These are phyloP conservation scores for Triticum monococcum DNA, from an alignment of 176 grass and related monocot species.

Conservation along the genomic window DNA sequence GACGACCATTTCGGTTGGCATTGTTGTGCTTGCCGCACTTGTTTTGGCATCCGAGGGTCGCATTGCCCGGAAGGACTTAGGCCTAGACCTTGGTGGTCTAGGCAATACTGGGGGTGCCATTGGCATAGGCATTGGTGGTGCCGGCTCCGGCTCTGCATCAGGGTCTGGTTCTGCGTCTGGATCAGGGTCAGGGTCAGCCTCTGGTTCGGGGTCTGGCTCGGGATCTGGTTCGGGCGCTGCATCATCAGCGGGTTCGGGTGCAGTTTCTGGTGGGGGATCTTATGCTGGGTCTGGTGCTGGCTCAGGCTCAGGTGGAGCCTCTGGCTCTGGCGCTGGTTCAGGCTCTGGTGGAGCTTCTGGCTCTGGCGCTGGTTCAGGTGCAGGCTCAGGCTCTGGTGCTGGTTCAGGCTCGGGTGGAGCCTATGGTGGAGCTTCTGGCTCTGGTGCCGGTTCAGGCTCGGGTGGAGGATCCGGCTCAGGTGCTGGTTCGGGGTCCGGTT, in stretches of 20 bases:
- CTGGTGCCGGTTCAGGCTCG: not conserved
- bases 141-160: not conserved
- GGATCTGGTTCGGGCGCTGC: not conserved
- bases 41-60: not conserved
- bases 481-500: not conserved
- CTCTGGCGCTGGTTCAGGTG: not conserved
- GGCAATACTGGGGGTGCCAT: not conserved
- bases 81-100: slow-evolving; percentile 19
- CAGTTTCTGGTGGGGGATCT: not conserved
- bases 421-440: not conserved
- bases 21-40: slow-evolving; percentile 24
- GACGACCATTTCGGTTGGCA: not conserved
- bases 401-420: not conserved
- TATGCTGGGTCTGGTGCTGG: not conserved
- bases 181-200: slow-evolving; percentile 13
- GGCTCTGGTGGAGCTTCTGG: not conserved
- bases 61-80: slow-evolving; percentile 26
- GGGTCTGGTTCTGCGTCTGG: not conserved
- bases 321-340: not conserved
- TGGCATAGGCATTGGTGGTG: slow-evolving; percentile 17
- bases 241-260: not conserved
- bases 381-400: not conserved
- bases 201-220: not conserved
- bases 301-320: not conserved
- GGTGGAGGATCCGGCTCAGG: not conserved